Percentiles rank a stretch among this genome's conserved stretches.
These are phyloP conservation scores for Coemansia sp. DNA, from an alignment of 192 early-diverging fungal genomes.

Conservation along the genomic window DNA sequence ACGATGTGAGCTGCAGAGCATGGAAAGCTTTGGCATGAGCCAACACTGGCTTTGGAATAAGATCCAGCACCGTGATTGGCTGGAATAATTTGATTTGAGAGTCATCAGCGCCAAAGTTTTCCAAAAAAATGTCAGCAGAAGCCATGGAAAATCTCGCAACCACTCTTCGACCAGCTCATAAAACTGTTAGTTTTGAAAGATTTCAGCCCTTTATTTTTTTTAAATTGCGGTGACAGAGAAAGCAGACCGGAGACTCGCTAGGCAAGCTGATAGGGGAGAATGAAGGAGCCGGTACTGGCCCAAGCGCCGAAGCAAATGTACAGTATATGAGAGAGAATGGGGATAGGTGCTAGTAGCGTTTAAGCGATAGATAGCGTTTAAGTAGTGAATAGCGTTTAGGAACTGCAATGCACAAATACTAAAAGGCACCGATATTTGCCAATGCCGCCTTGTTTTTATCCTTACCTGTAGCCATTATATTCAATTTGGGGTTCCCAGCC, in stretches of 20 bases:
- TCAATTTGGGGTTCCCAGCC: conserved; percentile 92
- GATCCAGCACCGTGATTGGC: neutral
- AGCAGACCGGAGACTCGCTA: neutral
- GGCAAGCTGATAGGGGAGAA: conserved; percentile 25
- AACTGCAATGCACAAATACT: neutral
- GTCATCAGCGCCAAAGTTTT: neutral
- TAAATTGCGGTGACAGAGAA: neutral
- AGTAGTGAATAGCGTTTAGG: neutral
- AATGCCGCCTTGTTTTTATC: neutral
- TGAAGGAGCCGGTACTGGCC: conserved; percentile 79
- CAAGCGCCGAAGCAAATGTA: conserved; percentile 76
- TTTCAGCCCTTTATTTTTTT: neutral
- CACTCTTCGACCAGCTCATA: neutral
- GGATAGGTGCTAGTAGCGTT: neutral
- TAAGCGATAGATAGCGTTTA: too few species aligned
- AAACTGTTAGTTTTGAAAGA: neutral
- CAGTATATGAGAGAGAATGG: conserved; percentile 6
- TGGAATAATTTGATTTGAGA: neutral
- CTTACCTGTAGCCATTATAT: conserved; percentile 73
- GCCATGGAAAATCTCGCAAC: neutral
- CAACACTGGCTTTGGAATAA: neutral
- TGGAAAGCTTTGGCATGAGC: neutral
- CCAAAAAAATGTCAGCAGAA: neutral
- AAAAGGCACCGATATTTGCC: neutral
- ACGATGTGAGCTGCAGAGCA: neutral